Percentiles rank a stretch among this genome's conserved stretches.
Evolutionary conservation across 441 rosid genomes (phyloP).

Genomic region (Hura crepitans): DNA sequence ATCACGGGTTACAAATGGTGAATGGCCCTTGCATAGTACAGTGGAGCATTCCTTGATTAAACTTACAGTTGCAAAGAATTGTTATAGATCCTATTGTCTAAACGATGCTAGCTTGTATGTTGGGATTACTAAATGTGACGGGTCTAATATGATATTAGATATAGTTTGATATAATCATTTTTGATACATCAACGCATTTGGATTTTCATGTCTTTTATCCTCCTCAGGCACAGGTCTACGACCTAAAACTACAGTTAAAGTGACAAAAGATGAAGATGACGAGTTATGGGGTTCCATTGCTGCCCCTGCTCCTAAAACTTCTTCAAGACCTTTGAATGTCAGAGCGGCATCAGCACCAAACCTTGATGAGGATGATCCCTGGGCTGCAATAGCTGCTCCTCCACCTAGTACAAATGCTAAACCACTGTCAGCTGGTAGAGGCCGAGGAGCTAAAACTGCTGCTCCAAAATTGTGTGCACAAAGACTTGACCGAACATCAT

Average conservation of each 20-base stretch:
- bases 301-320: conserved; percentile 67
- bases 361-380: conserved; percentile 72
- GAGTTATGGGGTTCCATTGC: conserved; percentile 98
- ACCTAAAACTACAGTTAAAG: conserved; percentile 51
- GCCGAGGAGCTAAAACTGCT: conserved; percentile 66
- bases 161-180: not conserved
- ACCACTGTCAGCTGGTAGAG: conserved; percentile 74
- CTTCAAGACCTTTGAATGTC: conserved; percentile 58
- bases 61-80: too few relatives aligned
- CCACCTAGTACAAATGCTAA: conserved; percentile 75
- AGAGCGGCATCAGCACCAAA: conserved; percentile 43
- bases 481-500: conserved; percentile 69
- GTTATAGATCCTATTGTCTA: too few relatives aligned
- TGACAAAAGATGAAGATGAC: conserved; percentile 58
- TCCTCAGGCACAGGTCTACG: conserved; percentile 49
- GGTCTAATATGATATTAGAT: not conserved
- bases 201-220: not conserved
- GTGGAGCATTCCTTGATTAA: too few relatives aligned
- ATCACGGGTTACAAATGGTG: too few relatives aligned
- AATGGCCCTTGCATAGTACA: too few relatives aligned
- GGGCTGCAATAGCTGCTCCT: conserved; percentile 98
- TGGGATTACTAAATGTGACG: not conserved
- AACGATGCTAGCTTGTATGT: too few relatives aligned
- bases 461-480: conserved; percentile 84
- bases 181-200: not conserved